Percentiles rank a stretch among this genome's conserved stretches.
Conservation (phyloP, 2,329 filamentous ascomycete genomes). For the Immersiporthe knoxdaviesiana region DNA sequence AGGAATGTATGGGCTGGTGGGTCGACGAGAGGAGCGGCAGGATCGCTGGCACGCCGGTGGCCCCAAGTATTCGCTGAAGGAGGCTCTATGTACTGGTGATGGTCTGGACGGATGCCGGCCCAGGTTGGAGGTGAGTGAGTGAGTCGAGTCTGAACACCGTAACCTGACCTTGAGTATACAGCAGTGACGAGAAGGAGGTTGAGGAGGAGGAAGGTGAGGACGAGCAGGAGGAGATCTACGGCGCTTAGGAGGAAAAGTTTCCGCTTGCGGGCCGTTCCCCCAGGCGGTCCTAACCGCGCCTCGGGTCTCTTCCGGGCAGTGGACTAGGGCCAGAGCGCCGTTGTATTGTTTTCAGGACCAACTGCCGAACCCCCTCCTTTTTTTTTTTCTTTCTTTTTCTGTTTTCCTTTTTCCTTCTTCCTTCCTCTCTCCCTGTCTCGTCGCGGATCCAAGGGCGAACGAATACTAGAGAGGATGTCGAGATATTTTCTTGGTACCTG, state of each 20-base stretch:
- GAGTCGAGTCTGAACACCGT: not conserved
- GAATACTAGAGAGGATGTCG: not conserved
- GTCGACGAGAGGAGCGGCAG: not conserved
- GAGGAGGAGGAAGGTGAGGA: not conserved
- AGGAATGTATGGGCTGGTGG: not conserved
- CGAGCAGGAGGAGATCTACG: not conserved
- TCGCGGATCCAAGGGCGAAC: not conserved
- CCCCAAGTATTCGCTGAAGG: not conserved
- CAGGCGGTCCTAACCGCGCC: slow-evolving; percentile 19
- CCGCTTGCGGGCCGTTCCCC: slow-evolving; percentile 24
- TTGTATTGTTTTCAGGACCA: not conserved
- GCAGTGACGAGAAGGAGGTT: not conserved
- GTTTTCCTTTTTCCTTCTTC: not conserved
- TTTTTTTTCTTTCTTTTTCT: too few species aligned
- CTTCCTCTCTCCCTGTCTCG: not conserved
- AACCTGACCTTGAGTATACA: not conserved
- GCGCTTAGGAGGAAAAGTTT: slow-evolving; percentile 12
- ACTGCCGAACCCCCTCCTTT: not conserved
- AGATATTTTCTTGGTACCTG: not conserved
- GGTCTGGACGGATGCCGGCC: not conserved
- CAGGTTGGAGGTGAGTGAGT: not conserved
- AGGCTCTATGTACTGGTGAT: not conserved
- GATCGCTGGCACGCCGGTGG: not conserved
- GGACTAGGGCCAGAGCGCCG: slow-evolving; percentile 4
- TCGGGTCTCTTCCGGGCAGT: slow-evolving; percentile 23